Evolutionary conservation across 208 protist genomes (phyloP).

Genomic region (Sergeia podlipaevii): DNA sequence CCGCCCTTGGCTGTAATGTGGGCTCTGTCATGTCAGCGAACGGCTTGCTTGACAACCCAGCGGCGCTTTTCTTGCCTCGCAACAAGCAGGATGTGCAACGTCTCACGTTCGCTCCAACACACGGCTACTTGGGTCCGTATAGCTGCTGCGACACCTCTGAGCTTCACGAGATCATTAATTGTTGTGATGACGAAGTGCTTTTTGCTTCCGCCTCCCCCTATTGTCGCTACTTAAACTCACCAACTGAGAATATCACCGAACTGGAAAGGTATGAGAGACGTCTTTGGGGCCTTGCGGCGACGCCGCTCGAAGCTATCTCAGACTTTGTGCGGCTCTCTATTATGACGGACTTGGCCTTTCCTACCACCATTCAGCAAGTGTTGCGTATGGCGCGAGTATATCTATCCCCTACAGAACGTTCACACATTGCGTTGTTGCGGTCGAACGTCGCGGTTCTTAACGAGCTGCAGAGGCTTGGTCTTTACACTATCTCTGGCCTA

Average conservation of each 20-base stretch:
- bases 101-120: slow-evolving; percentile 8
- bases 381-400: slow-evolving; percentile 69
- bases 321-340: slow-evolving; percentile 72
- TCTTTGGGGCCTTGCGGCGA: slow-evolving; percentile 20
- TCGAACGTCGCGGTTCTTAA: slow-evolving; percentile 47
- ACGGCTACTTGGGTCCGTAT: neutral
- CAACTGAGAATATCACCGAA: neutral
- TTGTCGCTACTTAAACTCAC: slow-evolving; percentile 2
- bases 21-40: slow-evolving; percentile 80
- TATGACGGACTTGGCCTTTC: slow-evolving; percentile 39
- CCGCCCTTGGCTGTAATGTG: slow-evolving; percentile 39
- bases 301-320: slow-evolving; percentile 68
- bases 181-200: too few relatives aligned
- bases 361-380: slow-evolving; percentile 68
- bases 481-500: slow-evolving; percentile 18
- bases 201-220: too few relatives aligned
- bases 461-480: slow-evolving; percentile 43
- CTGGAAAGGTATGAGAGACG: neutral
- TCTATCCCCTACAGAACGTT: slow-evolving; percentile 62
- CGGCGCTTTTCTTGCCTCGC: slow-evolving; percentile 41
- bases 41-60: slow-evolving; percentile 83
- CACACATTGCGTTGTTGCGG: slow-evolving; percentile 53
- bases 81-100: neutral
- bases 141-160: neutral
- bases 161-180: neutral